Conservation (phyloP, 306 rosid genomes). For the Gleditsia sinensis region DNA sequence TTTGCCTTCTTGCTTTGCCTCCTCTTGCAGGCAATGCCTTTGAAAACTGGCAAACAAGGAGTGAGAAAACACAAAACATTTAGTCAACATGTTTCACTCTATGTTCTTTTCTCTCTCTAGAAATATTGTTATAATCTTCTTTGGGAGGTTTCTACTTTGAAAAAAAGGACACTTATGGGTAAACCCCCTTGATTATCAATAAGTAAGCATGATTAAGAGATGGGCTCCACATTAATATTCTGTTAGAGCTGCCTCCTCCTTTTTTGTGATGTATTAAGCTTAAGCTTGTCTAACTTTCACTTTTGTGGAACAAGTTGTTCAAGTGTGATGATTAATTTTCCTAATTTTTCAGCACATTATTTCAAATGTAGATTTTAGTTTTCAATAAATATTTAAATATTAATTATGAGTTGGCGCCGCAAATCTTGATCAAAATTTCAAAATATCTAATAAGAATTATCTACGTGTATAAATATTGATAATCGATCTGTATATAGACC, state of each 20-base stretch:
- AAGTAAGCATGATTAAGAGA: slow-evolving; percentile 47
- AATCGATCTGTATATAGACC: too few species aligned
- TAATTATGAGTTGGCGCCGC: neutral
- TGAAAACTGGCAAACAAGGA: slow-evolving; percentile 46
- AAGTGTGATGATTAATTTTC: neutral
- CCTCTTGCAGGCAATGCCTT: slow-evolving; percentile 29
- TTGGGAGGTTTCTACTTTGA: slow-evolving; percentile 22
- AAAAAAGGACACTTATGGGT: slow-evolving; percentile 37
- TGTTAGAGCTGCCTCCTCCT: slow-evolving; percentile 35
- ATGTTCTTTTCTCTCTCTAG: slow-evolving; percentile 59
- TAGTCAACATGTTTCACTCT: slow-evolving; percentile 71
- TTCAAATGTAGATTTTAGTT: slow-evolving; percentile 1
- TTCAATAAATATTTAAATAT: neutral
- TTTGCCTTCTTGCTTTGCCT: slow-evolving; percentile 70
- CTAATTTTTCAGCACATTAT: neutral
- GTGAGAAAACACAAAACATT: slow-evolving; percentile 49
- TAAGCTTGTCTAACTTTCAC: slow-evolving; percentile 35
- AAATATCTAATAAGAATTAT: too few species aligned
- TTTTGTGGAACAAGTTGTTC: slow-evolving; percentile 15
- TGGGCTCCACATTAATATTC: slow-evolving; percentile 71
- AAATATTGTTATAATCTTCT: slow-evolving; percentile 49
- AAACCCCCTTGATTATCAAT: slow-evolving; percentile 38
- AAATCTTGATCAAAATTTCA: too few species aligned
- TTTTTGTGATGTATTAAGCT: slow-evolving; percentile 11
- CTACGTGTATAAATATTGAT: too few species aligned